A percentile compares a stretch with the other conserved stretches of the same genome.
phyloP scores from a whole-genome alignment of 306 rosid genomes.

The Vachellia pachyceras region DNA sequence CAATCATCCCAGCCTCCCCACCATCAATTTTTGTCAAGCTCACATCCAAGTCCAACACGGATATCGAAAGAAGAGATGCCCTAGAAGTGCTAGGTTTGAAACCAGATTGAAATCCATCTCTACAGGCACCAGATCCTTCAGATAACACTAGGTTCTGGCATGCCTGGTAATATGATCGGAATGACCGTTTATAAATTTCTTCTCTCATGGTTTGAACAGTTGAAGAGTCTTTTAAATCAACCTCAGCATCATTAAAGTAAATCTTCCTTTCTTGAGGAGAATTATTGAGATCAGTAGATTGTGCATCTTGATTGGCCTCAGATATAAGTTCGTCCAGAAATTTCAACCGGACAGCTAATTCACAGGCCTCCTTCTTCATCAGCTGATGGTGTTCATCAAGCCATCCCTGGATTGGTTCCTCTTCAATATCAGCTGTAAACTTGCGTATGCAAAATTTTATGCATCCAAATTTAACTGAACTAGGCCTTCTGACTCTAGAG shows the following conservation, averaged over 20 bases:
- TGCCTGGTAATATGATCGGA: conserved; percentile 85
- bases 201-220: conserved; percentile 61
- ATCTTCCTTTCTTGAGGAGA: conserved; percentile 66
- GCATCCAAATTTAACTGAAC: conserved; percentile 80
- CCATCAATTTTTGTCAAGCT: conserved; percentile 88
- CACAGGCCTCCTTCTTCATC: conserved; percentile 92
- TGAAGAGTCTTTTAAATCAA: conserved; percentile 72
- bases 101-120: conserved; percentile 87
- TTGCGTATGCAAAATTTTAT: conserved; percentile 82
- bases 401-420: conserved; percentile 99
- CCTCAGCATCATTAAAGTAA: conserved; percentile 64
- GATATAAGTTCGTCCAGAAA: conserved; percentile 74
- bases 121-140: conserved; percentile 91
- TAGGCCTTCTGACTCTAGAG: conserved; percentile 69
- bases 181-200: conserved; percentile 77
- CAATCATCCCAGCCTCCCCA: conserved; percentile 92
- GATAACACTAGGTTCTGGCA: conserved; percentile 73
- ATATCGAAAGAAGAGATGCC: conserved; percentile 80
- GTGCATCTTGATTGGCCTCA: conserved; percentile 61
- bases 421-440: conserved; percentile 91
- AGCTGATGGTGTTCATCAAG: conserved; percentile 94
- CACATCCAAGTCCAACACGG: conserved; percentile 76
- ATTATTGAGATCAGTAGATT: conserved; percentile 58
- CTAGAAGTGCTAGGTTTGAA: conserved; percentile 84
- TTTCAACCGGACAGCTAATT: conserved; percentile 82